phyloP scores from a whole-genome alignment of 2,329 filamentous ascomycete genomes.

The Bimuria novae-zelandiae region DNA sequence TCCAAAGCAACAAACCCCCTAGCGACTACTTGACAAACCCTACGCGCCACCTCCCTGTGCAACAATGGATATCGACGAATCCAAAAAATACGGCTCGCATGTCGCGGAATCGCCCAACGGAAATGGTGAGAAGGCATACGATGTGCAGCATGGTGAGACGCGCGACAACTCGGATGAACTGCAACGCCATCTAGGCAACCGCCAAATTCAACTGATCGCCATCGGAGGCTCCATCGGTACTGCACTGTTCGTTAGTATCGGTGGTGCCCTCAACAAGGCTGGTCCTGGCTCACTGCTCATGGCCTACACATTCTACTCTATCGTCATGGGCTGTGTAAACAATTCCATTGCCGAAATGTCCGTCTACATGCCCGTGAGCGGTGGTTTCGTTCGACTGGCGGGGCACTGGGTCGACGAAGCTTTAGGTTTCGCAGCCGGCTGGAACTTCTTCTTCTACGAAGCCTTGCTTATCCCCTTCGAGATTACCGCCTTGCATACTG shows the following conservation, averaged over 20 bases:
- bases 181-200: slow-evolving; percentile 46
- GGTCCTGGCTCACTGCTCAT: slow-evolving; percentile 61
- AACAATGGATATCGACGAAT: slow-evolving; percentile 32
- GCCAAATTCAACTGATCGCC: slow-evolving; percentile 49
- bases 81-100: slow-evolving; percentile 40
- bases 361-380: slow-evolving; percentile 64
- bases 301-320: slow-evolving; percentile 61
- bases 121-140: slow-evolving; percentile 17
- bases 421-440: slow-evolving; percentile 61
- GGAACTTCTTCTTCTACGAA: slow-evolving; percentile 59
- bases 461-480: slow-evolving; percentile 58
- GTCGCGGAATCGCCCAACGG: slow-evolving; percentile 29
- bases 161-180: slow-evolving; percentile 44
- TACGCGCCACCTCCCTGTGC: slow-evolving; percentile 23
- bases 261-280: slow-evolving; percentile 57
- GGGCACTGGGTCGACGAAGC: slow-evolving; percentile 70
- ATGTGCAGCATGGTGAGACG: slow-evolving; percentile 35
- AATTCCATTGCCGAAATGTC: slow-evolving; percentile 70
- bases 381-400: slow-evolving; percentile 67
- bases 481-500: slow-evolving; percentile 52
- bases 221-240: slow-evolving; percentile 49
- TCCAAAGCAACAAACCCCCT: not conserved
- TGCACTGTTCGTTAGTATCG: slow-evolving; percentile 65
- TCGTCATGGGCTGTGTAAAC: slow-evolving; percentile 65
- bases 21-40: slow-evolving; percentile 4